A percentile compares a stretch with the other conserved stretches of the same genome.
These are phyloP conservation scores for Letharia columbiana DNA, from an alignment of 495 filamentous ascomycete species.

Conservation along the genomic window DNA sequence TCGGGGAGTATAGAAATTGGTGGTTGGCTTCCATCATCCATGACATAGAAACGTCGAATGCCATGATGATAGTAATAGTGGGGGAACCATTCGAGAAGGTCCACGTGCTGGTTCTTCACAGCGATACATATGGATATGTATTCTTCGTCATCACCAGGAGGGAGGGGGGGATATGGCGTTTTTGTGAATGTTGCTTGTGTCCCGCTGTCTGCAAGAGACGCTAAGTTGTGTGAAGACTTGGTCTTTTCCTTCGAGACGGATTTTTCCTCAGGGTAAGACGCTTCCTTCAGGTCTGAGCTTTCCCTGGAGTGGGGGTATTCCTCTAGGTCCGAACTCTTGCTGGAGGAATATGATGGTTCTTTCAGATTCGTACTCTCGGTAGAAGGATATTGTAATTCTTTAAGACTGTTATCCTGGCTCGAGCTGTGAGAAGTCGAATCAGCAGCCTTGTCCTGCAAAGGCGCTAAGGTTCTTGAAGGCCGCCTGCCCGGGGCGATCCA, in stretches of 20 bases:
- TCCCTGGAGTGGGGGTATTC: background rate
- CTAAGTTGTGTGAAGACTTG: background rate
- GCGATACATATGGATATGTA: constrained; percentile 24
- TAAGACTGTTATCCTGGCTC: background rate
- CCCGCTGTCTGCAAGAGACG: background rate
- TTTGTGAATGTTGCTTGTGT: background rate
- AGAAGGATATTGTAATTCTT: background rate
- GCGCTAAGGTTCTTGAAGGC: background rate
- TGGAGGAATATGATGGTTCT: background rate
- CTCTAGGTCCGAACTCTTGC: background rate
- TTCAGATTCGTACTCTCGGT: background rate
- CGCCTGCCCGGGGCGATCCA: background rate
- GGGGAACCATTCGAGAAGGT: constrained; percentile 24
- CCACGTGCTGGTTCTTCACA: constrained; percentile 21
- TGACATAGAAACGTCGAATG: constrained; percentile 28
- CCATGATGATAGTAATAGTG: constrained; percentile 28
- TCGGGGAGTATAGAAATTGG: constrained; percentile 17
- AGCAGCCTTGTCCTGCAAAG: background rate
- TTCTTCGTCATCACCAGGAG: constrained; percentile 21
- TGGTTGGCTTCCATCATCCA: constrained; percentile 26
- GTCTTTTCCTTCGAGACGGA: background rate
- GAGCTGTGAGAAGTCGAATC: background rate
- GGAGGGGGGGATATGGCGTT: constrained; percentile 1
- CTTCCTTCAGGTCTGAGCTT: background rate
- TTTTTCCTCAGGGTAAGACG: background rate